Evolutionary conservation across 768 basidiomycete genomes (phyloP).

Genomic region (Amanita rubescens): DNA sequence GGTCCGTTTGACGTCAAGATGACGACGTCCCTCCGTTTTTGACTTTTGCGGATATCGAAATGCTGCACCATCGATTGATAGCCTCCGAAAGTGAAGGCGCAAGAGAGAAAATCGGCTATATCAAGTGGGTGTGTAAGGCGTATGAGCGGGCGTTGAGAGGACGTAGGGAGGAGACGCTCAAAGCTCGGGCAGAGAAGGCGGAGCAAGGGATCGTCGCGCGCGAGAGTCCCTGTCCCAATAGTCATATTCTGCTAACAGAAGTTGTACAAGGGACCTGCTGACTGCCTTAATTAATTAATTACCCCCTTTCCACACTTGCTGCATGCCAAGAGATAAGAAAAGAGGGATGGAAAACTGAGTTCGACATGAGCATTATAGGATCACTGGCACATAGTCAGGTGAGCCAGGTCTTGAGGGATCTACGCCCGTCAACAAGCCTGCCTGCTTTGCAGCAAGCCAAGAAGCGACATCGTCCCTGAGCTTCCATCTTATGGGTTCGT

Average conservation of each 20-base stretch:
- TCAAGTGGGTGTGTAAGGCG: conserved; percentile 67
- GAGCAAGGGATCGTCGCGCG: background rate
- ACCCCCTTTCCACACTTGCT: too few species aligned
- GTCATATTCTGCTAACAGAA: too few species aligned
- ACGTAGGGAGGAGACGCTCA: conserved; percentile 47
- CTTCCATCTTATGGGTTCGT: background rate
- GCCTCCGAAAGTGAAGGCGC: conserved; percentile 9
- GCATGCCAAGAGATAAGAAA: too few species aligned
- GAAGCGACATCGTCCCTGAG: background rate
- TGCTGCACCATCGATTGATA: conserved; percentile 70
- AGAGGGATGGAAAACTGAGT: too few species aligned
- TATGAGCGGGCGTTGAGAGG: conserved; percentile 64
- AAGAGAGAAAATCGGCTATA: conserved; percentile 40
- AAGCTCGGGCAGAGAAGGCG: conserved; percentile 9
- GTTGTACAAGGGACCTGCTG: too few species aligned
- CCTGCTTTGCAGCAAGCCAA: background rate
- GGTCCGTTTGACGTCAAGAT: conserved; percentile 63
- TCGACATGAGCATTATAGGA: background rate
- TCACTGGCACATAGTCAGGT: background rate
- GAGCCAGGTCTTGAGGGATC: background rate
- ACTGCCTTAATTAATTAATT: too few species aligned
- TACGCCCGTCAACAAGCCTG: background rate
- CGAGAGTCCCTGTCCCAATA: too few species aligned
- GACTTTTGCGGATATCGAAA: conserved; percentile 68
- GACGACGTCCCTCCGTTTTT: conserved; percentile 76